Evolutionary conservation across 2,329 filamentous ascomycete species (phyloP), one percentile per base, ranked within the genome.

Genomic region (Aspergillus sp.): DNA sequence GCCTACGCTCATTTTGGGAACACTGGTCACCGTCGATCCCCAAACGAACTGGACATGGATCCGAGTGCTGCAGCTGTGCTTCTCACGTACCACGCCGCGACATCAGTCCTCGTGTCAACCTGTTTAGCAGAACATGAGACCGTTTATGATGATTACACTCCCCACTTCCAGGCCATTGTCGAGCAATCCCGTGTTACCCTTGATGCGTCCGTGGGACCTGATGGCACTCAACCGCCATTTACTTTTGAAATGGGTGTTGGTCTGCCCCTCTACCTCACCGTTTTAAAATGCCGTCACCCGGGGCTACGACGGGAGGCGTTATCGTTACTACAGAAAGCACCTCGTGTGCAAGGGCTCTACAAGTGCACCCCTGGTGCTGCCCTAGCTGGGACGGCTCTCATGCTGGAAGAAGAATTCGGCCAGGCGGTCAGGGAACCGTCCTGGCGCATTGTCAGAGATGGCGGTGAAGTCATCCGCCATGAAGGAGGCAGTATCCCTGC

Each of bases 251-350:
- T 56, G 5, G 43, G 43, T 10, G 33, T 57, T 11, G 51, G 42
- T 1, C 26, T 51, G 7, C 52, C 53, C 2, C 43, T 59, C 2
- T 60, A 45, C 42, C 51, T 58, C 15, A 53, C 50, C 1, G 45
- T 44, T 15, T 37, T 57, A 1, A 44, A 49, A 29, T 60, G 56
- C 27, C 52, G 55, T 6, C 47, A 58, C n/a, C 55, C 53, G 1
- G 27, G 10, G 3, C 40, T 47, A 8, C 51, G 57, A 24, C 52
- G 56, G 2, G 27, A 35, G 2, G 54, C 57, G 14, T 22, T 60
- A 2, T 36, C 38, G 10, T 35, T 59, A 11, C 37, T 58, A 0
- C 40, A 37, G 1, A 39, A 32, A 30, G 43, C 45, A 3, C 51
- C 48, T 5, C 40, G 32, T 1, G 39, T 57, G 2, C 48, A 58